Conservation (phyloP, 192 early-diverging fungal genomes). For the Dissophora globulifera region DNA sequence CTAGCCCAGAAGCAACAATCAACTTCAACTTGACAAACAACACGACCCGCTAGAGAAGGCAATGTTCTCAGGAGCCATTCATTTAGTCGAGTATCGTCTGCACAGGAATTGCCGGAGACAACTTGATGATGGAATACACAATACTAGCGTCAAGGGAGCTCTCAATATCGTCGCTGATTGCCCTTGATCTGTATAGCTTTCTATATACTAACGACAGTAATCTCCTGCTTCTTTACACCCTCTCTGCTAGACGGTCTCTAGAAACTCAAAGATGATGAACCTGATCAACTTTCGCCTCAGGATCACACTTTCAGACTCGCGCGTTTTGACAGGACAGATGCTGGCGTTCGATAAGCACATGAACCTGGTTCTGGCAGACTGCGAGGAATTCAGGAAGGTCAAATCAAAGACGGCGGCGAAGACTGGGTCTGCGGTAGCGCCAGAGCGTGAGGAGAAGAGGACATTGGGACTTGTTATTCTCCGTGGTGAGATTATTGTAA, state of each 20-base stretch:
- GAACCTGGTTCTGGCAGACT: slow-evolving; percentile 98
- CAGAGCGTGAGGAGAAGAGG: slow-evolving; percentile 87
- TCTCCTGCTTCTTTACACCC: too few species aligned
- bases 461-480: slow-evolving; percentile 94
- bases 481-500: slow-evolving; percentile 92
- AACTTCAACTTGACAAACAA: too few species aligned
- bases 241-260: slow-evolving; percentile 73
- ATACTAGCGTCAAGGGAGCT: too few species aligned
- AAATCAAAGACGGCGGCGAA: slow-evolving; percentile 77
- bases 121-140: too few species aligned
- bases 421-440: slow-evolving; percentile 50
- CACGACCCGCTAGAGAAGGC: too few species aligned
- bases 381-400: slow-evolving; percentile 95
- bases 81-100: too few species aligned
- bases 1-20: too few species aligned
- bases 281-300: slow-evolving; percentile 95
- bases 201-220: too few species aligned
- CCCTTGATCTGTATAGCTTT: too few species aligned
- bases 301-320: slow-evolving; percentile 91
- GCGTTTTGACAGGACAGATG: slow-evolving; percentile 96
- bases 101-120: too few species aligned
- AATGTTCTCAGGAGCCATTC: too few species aligned
- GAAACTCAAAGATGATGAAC: slow-evolving; percentile 90
- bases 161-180: too few species aligned
- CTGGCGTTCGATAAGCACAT: slow-evolving; percentile 99